These are phyloP conservation scores for Stereum hirsutum DNA, from an alignment of 1,284 basidiomycete species.

Conservation along the genomic window DNA sequence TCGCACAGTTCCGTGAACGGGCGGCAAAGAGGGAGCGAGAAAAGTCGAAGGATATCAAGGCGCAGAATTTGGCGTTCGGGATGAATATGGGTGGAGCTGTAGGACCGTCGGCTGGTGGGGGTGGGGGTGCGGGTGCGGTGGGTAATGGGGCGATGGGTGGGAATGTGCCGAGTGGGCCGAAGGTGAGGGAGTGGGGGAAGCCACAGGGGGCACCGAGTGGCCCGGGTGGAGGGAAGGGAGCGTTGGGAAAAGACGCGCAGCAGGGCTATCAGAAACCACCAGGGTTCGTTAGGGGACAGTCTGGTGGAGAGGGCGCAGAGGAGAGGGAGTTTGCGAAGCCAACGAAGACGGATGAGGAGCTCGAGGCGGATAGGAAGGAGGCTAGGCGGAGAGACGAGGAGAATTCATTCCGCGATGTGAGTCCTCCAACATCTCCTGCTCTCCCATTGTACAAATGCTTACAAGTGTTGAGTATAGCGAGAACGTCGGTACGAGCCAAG, in stretches of 20 bases:
- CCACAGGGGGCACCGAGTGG: conserved; percentile 23
- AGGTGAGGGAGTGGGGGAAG: conserved; percentile 70
- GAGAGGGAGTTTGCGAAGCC: conserved; percentile 23
- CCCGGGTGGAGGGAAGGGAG: conserved; percentile 19
- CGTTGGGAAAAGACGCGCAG: conserved; percentile 52
- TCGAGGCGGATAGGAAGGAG: conserved; percentile 72
- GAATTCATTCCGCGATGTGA: conserved; percentile 75
- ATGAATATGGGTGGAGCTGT: too few species aligned
- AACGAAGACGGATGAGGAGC: conserved; percentile 76
- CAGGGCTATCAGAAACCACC: conserved; percentile 70
- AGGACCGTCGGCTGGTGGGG: too few species aligned
- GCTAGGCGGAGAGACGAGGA: conserved; percentile 70
- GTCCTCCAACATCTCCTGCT: conserved; percentile 21
- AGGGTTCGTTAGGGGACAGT: conserved; percentile 69
- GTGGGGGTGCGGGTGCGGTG: too few species aligned
- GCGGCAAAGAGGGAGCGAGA: conserved; percentile 82
- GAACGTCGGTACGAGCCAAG: conserved; percentile 77
- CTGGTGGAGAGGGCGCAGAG: conserved; percentile 29
- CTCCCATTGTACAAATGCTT: conserved; percentile 5
- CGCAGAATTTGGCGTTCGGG: conserved; percentile 37
- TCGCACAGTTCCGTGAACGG: conserved; percentile 86
- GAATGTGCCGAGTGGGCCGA: conserved; percentile 66
- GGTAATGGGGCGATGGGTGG: too few species aligned
- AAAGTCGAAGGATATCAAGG: conserved; percentile 67
- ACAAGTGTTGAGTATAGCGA: conserved; percentile 34